Evolutionary conservation across 441 rosid genomes (phyloP), one percentile per base, ranked within the genome.

Genomic region (Raphanus hybrid): DNA sequence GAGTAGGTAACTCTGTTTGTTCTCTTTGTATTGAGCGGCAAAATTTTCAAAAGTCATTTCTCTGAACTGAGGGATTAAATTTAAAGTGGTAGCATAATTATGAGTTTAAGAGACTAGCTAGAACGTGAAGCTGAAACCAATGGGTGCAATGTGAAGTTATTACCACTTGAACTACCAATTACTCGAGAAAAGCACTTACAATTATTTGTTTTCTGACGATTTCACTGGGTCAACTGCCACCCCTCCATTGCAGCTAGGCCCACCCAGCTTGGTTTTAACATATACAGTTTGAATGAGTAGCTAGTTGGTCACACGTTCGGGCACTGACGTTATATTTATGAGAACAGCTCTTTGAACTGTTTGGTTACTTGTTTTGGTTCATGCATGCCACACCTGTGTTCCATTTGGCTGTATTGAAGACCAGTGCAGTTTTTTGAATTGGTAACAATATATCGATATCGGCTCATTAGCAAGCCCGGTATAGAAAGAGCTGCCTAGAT

Each of bases 1-100:
- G 52, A 45, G 35, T 39, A 62, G 6, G 27, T 11, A 43, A 41
- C 14, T 43, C 35, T 57, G 45, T 58, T 52, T 69, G 32, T 16
- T 62, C 29, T 7, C 16, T 77, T 14, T 45, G n/a, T 71, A 45
- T 71, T 66, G 76, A 76, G 72, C 76, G 76, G 72, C 57, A 66
- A 77, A 16, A 0, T 0, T 34, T 62, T 55, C 16, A 62, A 77
- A 70, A 7, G 61, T 57, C 71, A 14, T 14, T 62, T 26, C 5
- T 62, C 29, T 48, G 10, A 68, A 52, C 8, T 48, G 8, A 60
- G 14, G 18, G n/a, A 61, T 35, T 23, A 23, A 58, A 58, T 20
- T 20, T 57, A 4, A 55, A 3, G 27, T 18, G 62, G 12, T 15
- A 12, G 32, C 62, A 57, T 23, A 2, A 23, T 20, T 20, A 57